Evolutionary conservation across 768 basidiomycete species (phyloP).

Genomic region (Floccularia luteovirens): DNA sequence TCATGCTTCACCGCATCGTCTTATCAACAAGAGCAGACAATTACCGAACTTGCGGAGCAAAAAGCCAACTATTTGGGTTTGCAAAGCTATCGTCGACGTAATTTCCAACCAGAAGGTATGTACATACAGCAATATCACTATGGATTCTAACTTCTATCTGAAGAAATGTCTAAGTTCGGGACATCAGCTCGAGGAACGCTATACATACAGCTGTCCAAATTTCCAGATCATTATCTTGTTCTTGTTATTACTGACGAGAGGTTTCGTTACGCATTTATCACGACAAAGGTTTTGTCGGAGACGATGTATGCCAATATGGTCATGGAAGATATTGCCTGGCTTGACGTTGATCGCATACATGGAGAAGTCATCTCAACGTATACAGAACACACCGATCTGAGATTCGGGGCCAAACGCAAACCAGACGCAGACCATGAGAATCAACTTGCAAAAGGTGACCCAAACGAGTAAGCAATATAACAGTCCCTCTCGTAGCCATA

Average conservation of each 20-base stretch:
- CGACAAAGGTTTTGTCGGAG: conserved; percentile 45
- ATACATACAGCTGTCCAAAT: conserved; percentile 72
- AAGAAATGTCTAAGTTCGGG: conserved; percentile 72
- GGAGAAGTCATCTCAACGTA: conserved; percentile 26
- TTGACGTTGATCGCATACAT: conserved; percentile 64
- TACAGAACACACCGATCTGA: conserved; percentile 4
- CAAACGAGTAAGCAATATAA: conserved; percentile 11
- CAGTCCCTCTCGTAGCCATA: background rate
- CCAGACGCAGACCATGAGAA: conserved; percentile 6
- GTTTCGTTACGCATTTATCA: conserved; percentile 78
- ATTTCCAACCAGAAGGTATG: conserved; percentile 60
- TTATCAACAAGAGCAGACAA: conserved; percentile 51
- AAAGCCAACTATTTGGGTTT: conserved; percentile 85
- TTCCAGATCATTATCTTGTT: conserved; percentile 78
- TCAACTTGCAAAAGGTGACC: background rate
- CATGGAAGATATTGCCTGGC: conserved; percentile 75
- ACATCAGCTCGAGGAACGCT: conserved; percentile 50
- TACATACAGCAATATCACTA: background rate
- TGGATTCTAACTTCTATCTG: conserved; percentile 1
- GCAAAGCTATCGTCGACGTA: conserved; percentile 60
- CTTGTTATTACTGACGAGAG: conserved; percentile 73
- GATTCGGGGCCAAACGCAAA: conserved; percentile 16
- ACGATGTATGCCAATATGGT: conserved; percentile 52
- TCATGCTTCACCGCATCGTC: background rate
- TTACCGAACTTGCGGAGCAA: conserved; percentile 74